Percentiles rank a stretch among this genome's conserved stretches.
Evolutionary conservation across 2,329 filamentous ascomycete species (phyloP).

Genomic region (Cercospora sp.): DNA sequence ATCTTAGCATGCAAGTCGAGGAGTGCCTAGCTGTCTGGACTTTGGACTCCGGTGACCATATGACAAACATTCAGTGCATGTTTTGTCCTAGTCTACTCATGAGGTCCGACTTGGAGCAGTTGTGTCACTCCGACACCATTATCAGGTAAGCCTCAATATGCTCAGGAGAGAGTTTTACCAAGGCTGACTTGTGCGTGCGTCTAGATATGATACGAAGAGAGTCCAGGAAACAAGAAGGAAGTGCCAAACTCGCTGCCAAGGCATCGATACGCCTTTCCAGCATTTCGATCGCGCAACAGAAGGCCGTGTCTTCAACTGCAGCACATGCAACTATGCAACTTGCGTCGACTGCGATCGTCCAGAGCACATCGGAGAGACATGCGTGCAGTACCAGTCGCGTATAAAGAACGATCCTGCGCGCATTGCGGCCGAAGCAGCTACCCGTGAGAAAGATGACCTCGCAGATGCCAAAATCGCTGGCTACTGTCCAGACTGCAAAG

Average conservation of each 20-base stretch:
- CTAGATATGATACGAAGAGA: conserved; percentile 5
- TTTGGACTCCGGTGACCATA: not conserved
- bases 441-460: not conserved
- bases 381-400: not conserved
- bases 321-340: conserved; percentile 11
- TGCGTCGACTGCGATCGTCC: conserved; percentile 24
- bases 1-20: conserved; percentile 22
- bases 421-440: not conserved
- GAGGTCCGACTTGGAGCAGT: not conserved
- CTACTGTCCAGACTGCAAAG: conserved; percentile 6
- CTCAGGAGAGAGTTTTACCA: too few species aligned
- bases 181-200: too few species aligned
- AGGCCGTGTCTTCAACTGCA: conserved; percentile 26
- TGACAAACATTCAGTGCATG: conserved; percentile 21
- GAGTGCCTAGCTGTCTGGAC: too few species aligned
- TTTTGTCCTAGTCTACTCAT: conserved; percentile 17
- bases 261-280: not conserved
- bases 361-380: conserved; percentile 17
- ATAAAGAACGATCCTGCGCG: not conserved
- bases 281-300: conserved; percentile 14
- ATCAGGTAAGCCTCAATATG: not conserved
- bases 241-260: conserved; percentile 22
- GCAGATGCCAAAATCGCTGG: too few species aligned
- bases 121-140: conserved; percentile 6
- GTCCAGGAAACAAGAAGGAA: not conserved